Percentiles rank a stretch among this genome's conserved stretches.
Conservation (phyloP, 139 green algal genomes). For the Nannochloris sp. region DNA sequence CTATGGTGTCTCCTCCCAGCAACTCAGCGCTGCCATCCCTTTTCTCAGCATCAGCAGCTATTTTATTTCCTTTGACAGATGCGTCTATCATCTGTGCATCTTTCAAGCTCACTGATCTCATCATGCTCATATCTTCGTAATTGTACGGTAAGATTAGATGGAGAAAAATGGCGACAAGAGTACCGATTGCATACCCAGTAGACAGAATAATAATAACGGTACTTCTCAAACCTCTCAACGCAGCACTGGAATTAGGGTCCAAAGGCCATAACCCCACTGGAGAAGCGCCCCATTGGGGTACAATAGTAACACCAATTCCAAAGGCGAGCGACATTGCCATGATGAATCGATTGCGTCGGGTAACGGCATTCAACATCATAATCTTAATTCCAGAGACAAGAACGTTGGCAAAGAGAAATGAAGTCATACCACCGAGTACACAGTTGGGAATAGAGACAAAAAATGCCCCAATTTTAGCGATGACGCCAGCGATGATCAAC, state of each 20-base stretch:
- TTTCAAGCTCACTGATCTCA: too few species aligned
- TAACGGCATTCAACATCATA: constrained; percentile 17
- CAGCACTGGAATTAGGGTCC: not conserved
- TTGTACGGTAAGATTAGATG: constrained; percentile 14
- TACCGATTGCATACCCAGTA: constrained; percentile 18
- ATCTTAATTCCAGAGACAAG: constrained; percentile 55
- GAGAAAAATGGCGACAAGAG: constrained; percentile 16
- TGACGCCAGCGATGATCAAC: constrained; percentile 50
- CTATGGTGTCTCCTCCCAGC: too few species aligned
- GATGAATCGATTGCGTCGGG: constrained; percentile 25
- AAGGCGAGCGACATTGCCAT: constrained; percentile 16
- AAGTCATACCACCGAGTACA: constrained; percentile 67
- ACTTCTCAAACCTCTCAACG: constrained; percentile 5
- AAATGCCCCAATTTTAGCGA: constrained; percentile 56
- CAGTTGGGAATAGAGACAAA: constrained; percentile 71
- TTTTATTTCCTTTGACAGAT: too few species aligned
- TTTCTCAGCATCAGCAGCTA: too few species aligned
- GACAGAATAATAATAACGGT: constrained; percentile 14
- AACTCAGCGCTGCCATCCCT: too few species aligned
- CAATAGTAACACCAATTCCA: constrained; percentile 24
- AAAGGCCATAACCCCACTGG: constrained; percentile 5
- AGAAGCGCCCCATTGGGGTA: constrained; percentile 10
- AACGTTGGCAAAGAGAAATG: constrained; percentile 60
- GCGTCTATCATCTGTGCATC: too few species aligned
- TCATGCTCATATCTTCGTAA: constrained; percentile 11